Percentiles rank a stretch among this genome's conserved stretches.
These are phyloP conservation scores for Sarocladium brachiariae DNA, from an alignment of 2,329 filamentous ascomycete species.

Conservation along the genomic window DNA sequence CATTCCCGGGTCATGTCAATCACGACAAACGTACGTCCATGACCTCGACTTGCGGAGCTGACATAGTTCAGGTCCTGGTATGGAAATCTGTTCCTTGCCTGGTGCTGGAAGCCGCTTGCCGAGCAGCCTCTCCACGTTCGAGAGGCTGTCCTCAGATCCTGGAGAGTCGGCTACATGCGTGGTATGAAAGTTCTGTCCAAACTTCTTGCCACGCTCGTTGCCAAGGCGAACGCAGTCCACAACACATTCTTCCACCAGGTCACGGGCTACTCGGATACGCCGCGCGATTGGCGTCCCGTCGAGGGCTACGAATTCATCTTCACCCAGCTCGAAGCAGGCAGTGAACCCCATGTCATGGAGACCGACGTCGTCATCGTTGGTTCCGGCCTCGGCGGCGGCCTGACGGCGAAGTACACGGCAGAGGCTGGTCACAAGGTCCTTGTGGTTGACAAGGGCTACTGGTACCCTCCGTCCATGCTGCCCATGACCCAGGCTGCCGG, in stretches of 20 bases:
- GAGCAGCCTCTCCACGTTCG: slow-evolving; percentile 54
- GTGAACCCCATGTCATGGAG: slow-evolving; percentile 52
- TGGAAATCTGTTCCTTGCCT: slow-evolving; percentile 60
- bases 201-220: slow-evolving; percentile 46
- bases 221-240: slow-evolving; percentile 48
- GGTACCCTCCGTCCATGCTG: slow-evolving; percentile 64
- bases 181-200: slow-evolving; percentile 49
- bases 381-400: slow-evolving; percentile 78
- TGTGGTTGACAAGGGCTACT: slow-evolving; percentile 76
- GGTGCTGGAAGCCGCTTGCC: slow-evolving; percentile 55
- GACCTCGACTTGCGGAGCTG: neutral
- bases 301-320: slow-evolving; percentile 53
- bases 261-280: slow-evolving; percentile 51
- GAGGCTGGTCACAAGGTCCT: slow-evolving; percentile 69
- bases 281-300: slow-evolving; percentile 42
- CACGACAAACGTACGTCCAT: too few species aligned
- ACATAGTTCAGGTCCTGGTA: slow-evolving; percentile 45
- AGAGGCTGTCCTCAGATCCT: slow-evolving; percentile 54
- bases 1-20: too few species aligned
- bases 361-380: slow-evolving; percentile 82
- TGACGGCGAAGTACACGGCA: slow-evolving; percentile 73
- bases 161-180: slow-evolving; percentile 51
- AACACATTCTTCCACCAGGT: slow-evolving; percentile 48
- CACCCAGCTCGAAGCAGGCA: slow-evolving; percentile 43
- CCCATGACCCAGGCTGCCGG: slow-evolving; percentile 65